Evolutionary conservation across 2,329 filamentous ascomycete species (phyloP), one percentile per base, ranked within the genome.

Genomic region (Meredithiella fracta): DNA sequence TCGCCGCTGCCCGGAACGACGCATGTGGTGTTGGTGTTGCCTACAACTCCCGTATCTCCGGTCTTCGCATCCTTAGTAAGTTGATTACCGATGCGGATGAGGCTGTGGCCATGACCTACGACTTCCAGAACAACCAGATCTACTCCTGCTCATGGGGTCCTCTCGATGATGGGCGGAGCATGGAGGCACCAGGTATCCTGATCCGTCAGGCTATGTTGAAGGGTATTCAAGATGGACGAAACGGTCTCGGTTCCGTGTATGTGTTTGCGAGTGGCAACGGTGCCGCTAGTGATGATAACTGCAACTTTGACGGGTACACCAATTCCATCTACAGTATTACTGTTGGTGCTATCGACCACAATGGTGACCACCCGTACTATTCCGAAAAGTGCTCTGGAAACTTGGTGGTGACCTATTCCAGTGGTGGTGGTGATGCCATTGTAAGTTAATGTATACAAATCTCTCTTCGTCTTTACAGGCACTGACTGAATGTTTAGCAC

Each of bases 281-380:
- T 58, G 94, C 91, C 8, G 73, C 75, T 2, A 80, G 74, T 61
- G 90, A 86, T 50, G 92, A 98, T 67, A 97, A 98, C 69, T 98
- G 92, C 76, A 98, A 98, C 67, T 98, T 98, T 67, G 92, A 98
- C 66, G 92, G 92, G 40, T 98, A 98, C 70, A 98, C 92, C 59
- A 98, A 98, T 73, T 96, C 90, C 66, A 98, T 98, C 63, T 98
- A 97, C 75, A 96, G 89, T 67, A 92, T 98, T 63, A 95, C 90
- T 0, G 89, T 98, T 17, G 92, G 92, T 38, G 91, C 91, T 34
- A 84, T 98, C 60, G 90, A 96, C 66, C 78, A 87, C 58, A 81
- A 85, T 62, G 90, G 91, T 40, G 69, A 78, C n/a, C 91, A 97
- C 65, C 90, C 92, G 0, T 92, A 91, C 67, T 98, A 98, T 68